Percentiles rank a stretch among this genome's conserved stretches.
These are phyloP conservation scores for Fusarium chlamydosporum DNA, from an alignment of 2,329 filamentous ascomycete species.

Conservation along the genomic window DNA sequence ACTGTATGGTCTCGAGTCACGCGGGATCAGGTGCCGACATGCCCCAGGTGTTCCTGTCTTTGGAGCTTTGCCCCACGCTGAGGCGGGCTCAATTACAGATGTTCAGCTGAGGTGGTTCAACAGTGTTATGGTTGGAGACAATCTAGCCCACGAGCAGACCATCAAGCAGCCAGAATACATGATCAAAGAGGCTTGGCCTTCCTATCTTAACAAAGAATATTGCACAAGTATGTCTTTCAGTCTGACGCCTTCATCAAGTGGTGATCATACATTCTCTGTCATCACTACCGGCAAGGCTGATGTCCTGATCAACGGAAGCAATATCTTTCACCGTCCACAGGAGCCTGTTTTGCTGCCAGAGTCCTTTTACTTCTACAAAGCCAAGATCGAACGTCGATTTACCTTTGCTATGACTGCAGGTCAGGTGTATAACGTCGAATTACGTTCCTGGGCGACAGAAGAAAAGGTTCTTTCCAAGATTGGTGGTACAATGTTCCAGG, in stretches of 20 bases:
- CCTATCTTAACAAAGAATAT: neutral
- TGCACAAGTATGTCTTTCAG: neutral
- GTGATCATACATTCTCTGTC: neutral
- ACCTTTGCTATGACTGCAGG: neutral
- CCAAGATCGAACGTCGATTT: constrained; percentile 18
- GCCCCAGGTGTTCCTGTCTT: constrained; percentile 3
- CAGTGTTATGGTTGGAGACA: neutral
- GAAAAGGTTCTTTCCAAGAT: neutral
- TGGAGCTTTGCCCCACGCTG: neutral
- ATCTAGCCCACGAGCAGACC: neutral
- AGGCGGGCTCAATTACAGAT: neutral
- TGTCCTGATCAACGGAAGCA: neutral
- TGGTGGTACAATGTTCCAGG: constrained; percentile 17
- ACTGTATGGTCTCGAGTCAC: neutral
- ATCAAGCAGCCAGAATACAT: constrained; percentile 5
- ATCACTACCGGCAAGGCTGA: constrained; percentile 11
- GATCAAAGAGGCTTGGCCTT: constrained; percentile 21
- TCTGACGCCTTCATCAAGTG: neutral
- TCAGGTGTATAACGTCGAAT: neutral
- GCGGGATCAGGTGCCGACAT: neutral
- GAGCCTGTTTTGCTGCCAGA: constrained; percentile 2
- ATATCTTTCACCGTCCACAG: neutral
- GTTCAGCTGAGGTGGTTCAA: constrained; percentile 9
- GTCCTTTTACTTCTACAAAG: constrained; percentile 24
- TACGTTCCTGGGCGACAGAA: constrained; percentile 20